These are phyloP conservation scores for Phaeosphaeria sp. DNA, from an alignment of 2,329 filamentous ascomycete species.

Conservation along the genomic window DNA sequence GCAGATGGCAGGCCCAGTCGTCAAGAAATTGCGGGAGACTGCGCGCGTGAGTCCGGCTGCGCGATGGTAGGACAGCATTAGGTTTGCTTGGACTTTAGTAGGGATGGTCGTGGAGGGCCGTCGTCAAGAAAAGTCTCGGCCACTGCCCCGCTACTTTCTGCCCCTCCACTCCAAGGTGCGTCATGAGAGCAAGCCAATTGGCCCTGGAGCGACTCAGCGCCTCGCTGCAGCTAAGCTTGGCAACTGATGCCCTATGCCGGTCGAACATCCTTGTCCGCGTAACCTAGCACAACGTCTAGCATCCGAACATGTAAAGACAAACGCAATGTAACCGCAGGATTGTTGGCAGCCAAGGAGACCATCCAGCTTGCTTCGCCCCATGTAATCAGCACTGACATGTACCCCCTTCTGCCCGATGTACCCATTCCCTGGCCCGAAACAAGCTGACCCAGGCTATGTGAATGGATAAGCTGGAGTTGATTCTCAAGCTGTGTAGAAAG, in stretches of 20 bases:
- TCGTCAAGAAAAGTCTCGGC: conserved; percentile 32
- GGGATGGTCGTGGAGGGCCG: conserved; percentile 19
- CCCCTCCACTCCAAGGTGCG: conserved; percentile 22
- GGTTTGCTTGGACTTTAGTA: conserved; percentile 13
- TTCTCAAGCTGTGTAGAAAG: neutral
- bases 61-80: conserved; percentile 17
- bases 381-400: conserved; percentile 22
- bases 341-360: conserved; percentile 30
- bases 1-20: conserved; percentile 27
- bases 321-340: conserved; percentile 7
- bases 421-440: conserved; percentile 6
- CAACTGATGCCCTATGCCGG: conserved; percentile 26
- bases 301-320: conserved; percentile 20
- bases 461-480: neutral
- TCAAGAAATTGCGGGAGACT: conserved; percentile 16
- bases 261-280: conserved; percentile 23
- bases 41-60: conserved; percentile 18
- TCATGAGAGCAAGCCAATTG: conserved; percentile 26
- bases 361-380: conserved; percentile 21
- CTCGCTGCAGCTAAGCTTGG: conserved; percentile 29
- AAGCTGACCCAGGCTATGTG: neutral
- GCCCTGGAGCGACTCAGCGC: conserved; percentile 29
- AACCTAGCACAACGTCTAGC: conserved; percentile 33
- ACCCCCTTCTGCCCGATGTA: conserved; percentile 18
- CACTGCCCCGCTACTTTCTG: conserved; percentile 42